Evolutionary conservation across 75 land plant species (phyloP).

Genomic region (Azolla pinnata): DNA sequence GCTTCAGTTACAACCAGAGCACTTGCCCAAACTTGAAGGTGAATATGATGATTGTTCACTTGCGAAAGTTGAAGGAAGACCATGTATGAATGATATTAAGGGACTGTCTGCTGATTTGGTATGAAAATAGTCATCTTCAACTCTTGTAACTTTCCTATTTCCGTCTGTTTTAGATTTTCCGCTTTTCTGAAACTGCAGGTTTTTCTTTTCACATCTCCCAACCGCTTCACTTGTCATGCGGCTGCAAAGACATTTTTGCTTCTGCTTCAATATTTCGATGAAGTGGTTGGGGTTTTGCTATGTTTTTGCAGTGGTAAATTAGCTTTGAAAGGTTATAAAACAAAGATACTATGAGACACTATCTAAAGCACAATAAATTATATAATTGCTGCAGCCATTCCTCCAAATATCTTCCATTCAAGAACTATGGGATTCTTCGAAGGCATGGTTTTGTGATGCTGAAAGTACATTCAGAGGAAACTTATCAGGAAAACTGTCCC

Average conservation of each 20-base stretch:
- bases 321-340: not conserved
- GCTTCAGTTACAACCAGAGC: too few species aligned
- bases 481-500: not conserved
- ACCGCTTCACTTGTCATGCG: not conserved
- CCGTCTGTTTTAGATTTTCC: not conserved
- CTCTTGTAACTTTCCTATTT: not conserved
- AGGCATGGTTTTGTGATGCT: not conserved
- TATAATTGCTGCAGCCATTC: not conserved
- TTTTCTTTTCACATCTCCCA: not conserved
- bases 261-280: not conserved
- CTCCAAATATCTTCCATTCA: not conserved
- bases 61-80: not conserved
- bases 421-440: not conserved
- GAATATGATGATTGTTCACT: not conserved
- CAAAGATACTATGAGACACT: not conserved
- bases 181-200: not conserved
- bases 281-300: not conserved
- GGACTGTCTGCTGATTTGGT: not conserved
- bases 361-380: not conserved
- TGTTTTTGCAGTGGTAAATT: not conserved
- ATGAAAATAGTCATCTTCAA: not conserved
- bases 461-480: not conserved
- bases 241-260: not conserved
- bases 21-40: not conserved
- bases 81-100: not conserved